Conservation (phyloP, 1,284 basidiomycete genomes). For the Irpex lacteus region DNA sequence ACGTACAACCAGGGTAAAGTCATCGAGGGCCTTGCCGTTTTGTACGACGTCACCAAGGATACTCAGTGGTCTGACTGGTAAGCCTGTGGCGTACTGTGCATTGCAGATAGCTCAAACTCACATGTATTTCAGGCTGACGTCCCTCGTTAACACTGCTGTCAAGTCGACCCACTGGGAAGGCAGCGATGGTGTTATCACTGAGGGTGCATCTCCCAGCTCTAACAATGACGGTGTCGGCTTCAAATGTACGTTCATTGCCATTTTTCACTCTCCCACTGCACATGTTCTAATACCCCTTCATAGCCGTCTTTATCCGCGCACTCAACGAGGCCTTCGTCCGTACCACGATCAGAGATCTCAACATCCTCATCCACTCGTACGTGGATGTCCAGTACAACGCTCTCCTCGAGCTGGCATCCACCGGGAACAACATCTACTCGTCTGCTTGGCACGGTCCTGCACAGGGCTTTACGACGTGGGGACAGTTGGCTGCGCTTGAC, state of each 20-base stretch:
- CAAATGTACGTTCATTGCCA: slow-evolving; percentile 34
- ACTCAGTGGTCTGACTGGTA: slow-evolving; percentile 38
- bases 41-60: slow-evolving; percentile 40
- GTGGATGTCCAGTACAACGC: slow-evolving; percentile 53
- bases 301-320: slow-evolving; percentile 45
- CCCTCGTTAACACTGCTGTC: slow-evolving; percentile 36
- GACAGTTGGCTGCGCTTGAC: slow-evolving; percentile 45
- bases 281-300: no score
- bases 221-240: slow-evolving; percentile 48
- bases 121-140: slow-evolving; percentile 32
- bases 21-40: slow-evolving; percentile 45
- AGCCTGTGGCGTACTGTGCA: neutral
- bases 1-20: slow-evolving; percentile 53
- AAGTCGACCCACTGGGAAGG: slow-evolving; percentile 44
- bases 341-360: slow-evolving; percentile 29
- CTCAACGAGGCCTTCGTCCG: slow-evolving; percentile 42
- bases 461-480: slow-evolving; percentile 43
- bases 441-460: slow-evolving; percentile 42
- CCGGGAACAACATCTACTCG: slow-evolving; percentile 37
- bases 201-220: slow-evolving; percentile 36
- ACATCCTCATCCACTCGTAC: slow-evolving; percentile 42
- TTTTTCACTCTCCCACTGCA: no score
- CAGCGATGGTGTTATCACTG: slow-evolving; percentile 46
- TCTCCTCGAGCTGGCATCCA: slow-evolving; percentile 43
- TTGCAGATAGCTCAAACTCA: neutral